Conservation (phyloP, 495 filamentous ascomycete species). For the Xylaria castorea region DNA sequence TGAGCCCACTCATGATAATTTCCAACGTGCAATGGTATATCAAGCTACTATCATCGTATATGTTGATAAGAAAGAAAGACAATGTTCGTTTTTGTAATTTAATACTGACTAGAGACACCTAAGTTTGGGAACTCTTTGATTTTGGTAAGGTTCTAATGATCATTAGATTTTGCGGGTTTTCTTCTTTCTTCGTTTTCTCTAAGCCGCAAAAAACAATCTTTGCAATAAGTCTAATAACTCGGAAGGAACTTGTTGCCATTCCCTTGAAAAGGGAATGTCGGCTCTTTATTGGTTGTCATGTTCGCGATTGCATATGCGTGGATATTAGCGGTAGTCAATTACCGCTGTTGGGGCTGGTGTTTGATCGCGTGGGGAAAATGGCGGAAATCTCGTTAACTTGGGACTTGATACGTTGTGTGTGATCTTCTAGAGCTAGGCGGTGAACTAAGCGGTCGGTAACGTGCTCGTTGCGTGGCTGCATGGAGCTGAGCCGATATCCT, state of each 20-base stretch:
- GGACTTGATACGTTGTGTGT: slow-evolving; percentile 1
- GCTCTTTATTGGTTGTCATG: not conserved
- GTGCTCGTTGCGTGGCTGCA: slow-evolving; percentile 14
- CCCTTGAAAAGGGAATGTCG: not conserved
- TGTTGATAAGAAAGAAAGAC: not conserved
- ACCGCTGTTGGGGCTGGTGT: not conserved
- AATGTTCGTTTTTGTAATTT: not conserved
- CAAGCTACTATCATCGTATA: not conserved
- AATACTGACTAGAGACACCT: not conserved
- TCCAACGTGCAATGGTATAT: not conserved
- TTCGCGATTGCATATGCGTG: not conserved
- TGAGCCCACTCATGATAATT: not conserved
- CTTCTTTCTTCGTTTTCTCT: not conserved
- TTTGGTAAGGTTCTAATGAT: not conserved
- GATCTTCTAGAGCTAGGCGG: not conserved
- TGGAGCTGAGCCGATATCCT: not conserved
- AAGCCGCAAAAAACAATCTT: not conserved
- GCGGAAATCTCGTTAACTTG: not conserved
- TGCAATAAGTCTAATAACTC: not conserved
- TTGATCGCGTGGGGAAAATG: not conserved
- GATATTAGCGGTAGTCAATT: not conserved
- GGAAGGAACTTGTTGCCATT: not conserved
- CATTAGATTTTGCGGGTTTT: not conserved
- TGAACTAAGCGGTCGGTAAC: slow-evolving; percentile 14
- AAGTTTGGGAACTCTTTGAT: not conserved